Base-by-base conservation (phyloP, 176 grass and related monocot genomes). In the Stipa capillata region DNA sequence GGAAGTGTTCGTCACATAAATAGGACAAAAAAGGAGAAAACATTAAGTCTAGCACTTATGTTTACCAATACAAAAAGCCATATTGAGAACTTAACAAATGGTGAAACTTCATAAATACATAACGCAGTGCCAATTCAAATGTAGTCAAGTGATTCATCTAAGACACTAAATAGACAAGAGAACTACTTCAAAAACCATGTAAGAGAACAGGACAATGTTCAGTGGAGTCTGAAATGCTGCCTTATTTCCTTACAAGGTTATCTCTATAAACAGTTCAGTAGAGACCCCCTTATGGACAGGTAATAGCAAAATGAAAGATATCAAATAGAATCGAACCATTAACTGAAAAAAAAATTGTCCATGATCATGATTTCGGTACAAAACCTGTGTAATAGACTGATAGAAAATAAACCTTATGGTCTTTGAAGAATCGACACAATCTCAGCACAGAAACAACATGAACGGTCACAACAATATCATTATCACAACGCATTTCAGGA, bases 1-100 rank as follows among this genome's bases (percentile, higher is more conserved):
- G n/a, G n/a, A n/a, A 47, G 65, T 56, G 73, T 73, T 83, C 24
- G 65, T 59, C 31, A 28, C 21, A 83, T 65, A n/a, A 55, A n/a
- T n/a, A n/a, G n/a, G n/a, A n/a, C n/a, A n/a, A n/a, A n/a, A 85
- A 27, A 41, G 14, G 20, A 12, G 36, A 64, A 48, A 79, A 53
- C 8, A 85, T 33, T 5, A 71, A 75, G 7, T 44, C 36, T 28
- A 15, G 39, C 10, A 77, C 20, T 58, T 17, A 36, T 21, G 18
- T 29, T n/a, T 45, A 56, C 59, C 17, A 73, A 72, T 57, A 74
- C 23, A 79, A 10, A 20, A 34, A 74, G 58, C 14, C 14, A 40
- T n/a, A 40, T 9, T 36, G 54, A 59, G 25, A 88, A 74, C 34
- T 41, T 74, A n/a, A n/a, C n/a, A n/a, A n/a, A n/a, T n/a, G n/a